Base-by-base conservation (phyloP, 2,329 filamentous ascomycete species). In the Sporothrix humicola region DNA sequence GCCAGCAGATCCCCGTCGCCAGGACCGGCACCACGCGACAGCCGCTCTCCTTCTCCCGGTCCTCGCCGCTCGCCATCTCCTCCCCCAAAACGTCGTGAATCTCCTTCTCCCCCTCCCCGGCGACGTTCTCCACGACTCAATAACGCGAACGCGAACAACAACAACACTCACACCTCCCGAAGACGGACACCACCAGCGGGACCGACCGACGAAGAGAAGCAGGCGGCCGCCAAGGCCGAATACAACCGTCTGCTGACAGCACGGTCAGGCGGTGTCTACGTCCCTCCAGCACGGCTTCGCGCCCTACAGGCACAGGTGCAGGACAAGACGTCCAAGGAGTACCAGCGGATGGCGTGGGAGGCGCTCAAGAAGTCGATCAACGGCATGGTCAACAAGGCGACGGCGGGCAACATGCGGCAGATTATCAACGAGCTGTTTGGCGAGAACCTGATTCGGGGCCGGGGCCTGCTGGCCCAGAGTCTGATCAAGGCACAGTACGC, bases 401-500 rank as follows among this genome's bases (percentile, higher is more conserved):
- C 98, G 83, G 93, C 95, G 73, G 93, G 93, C 48, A 99, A 99
- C 82, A 98, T 99, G 87, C 98, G 99, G 83, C 89, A 93, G 80
- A 98, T 99, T 76, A 94, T 98, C 31, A 95, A 95, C 1, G 96
- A 99, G 83, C 87, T 99, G 63, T 99, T 99, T 82, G 90, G 90
- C 69, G 96, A 99, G 86, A 99, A 99, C 81, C 83, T 99, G 78
- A 87, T 99, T 56, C 91, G 96, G 73, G 96, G 96, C 7, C 89
- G 96, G 74, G 96, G 96, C 23, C 84, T 99, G 74, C 98, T 98
- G 82, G 98, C 95, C 83, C 89, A 96, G 76, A 95, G 93, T 78
- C 96, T 99, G 79, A 97, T 98, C 94, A 98, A 98, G 85, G 96
- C 96, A 0, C 96, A 99, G 84, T 94, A 95, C 15, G 94, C 95